phyloP scores from a whole-genome alignment of 2,329 filamentous ascomycete species.

The Neoascochyta sp. region DNA sequence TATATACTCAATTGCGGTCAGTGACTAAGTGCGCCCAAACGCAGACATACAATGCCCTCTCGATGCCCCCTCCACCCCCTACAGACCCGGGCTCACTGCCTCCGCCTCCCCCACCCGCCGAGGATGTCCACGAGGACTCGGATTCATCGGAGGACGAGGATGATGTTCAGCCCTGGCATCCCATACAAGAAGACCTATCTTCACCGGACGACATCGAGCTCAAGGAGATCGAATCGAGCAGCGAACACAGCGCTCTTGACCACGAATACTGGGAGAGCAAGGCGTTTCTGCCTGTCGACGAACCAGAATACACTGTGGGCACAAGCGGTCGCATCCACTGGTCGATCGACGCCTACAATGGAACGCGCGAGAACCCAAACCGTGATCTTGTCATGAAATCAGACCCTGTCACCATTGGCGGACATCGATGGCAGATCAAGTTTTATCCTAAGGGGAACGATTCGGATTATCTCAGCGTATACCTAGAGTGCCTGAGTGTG shows the following conservation, averaged over 20 bases:
- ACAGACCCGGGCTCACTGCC: slow-evolving; percentile 25
- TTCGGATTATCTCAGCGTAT: slow-evolving; percentile 56
- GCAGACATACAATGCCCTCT: slow-evolving; percentile 12
- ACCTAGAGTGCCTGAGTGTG: slow-evolving; percentile 58
- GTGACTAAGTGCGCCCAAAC: slow-evolving; percentile 12
- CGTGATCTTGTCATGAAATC: slow-evolving; percentile 58
- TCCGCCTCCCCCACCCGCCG: slow-evolving; percentile 31
- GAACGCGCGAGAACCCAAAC: slow-evolving; percentile 59
- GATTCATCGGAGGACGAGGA: slow-evolving; percentile 40
- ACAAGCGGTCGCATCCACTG: slow-evolving; percentile 57
- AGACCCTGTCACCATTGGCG: slow-evolving; percentile 53
- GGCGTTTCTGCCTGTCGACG: slow-evolving; percentile 54
- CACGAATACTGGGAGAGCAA: slow-evolving; percentile 57
- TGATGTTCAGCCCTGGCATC: slow-evolving; percentile 46
- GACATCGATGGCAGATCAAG: slow-evolving; percentile 63
- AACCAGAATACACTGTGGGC: slow-evolving; percentile 54
- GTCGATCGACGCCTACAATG: slow-evolving; percentile 57
- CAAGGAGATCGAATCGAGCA: slow-evolving; percentile 52
- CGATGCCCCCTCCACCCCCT: slow-evolving; percentile 21
- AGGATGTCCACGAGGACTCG: slow-evolving; percentile 27
- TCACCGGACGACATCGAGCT: slow-evolving; percentile 56
- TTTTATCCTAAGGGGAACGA: slow-evolving; percentile 61
- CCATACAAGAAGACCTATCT: slow-evolving; percentile 55
- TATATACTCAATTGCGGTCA: background rate
- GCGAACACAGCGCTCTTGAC: slow-evolving; percentile 55